A percentile compares a stretch with the other conserved stretches of the same genome.
Conservation (phyloP, 2,329 filamentous ascomycete species). For the Claviceps citrina region DNA sequence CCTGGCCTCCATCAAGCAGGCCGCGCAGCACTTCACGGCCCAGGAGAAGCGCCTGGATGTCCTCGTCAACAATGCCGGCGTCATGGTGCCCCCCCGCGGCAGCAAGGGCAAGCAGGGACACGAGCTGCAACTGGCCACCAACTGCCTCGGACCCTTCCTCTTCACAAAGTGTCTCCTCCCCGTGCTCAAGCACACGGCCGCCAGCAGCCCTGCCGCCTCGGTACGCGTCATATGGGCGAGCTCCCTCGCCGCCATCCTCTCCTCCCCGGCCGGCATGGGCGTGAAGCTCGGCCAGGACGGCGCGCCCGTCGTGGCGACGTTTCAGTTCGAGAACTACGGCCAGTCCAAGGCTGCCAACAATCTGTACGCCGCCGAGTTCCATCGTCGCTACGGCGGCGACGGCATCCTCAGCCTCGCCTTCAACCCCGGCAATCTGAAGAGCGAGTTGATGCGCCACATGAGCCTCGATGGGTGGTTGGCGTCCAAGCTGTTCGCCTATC, state of each 20-base stretch:
- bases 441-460: slow-evolving; percentile 21
- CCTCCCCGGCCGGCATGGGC: not conserved
- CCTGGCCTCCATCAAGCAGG: slow-evolving; percentile 19
- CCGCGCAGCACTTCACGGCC: slow-evolving; percentile 18
- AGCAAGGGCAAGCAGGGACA: slow-evolving; percentile 26
- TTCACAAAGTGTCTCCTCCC: slow-evolving; percentile 4
- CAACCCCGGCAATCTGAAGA: slow-evolving; percentile 26
- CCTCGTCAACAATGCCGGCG: slow-evolving; percentile 30
- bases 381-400: slow-evolving; percentile 13
- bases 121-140: slow-evolving; percentile 20
- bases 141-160: slow-evolving; percentile 5
- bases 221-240: slow-evolving; percentile 6
- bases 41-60: slow-evolving; percentile 21
- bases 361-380: slow-evolving; percentile 18
- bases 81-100: slow-evolving; percentile 26
- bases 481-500: slow-evolving; percentile 12
- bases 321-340: slow-evolving; percentile 1
- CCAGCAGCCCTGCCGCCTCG: slow-evolving; percentile 1
- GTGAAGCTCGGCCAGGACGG: slow-evolving; percentile 10
- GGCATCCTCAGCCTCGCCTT: slow-evolving; percentile 18
- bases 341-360: slow-evolving; percentile 20
- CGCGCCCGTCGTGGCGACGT: not conserved
- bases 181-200: slow-evolving; percentile 3
- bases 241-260: not conserved
- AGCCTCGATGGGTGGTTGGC: slow-evolving; percentile 7